These are phyloP conservation scores for Podila verticillata DNA, from an alignment of 192 early-diverging fungal genomes.

Conservation along the genomic window DNA sequence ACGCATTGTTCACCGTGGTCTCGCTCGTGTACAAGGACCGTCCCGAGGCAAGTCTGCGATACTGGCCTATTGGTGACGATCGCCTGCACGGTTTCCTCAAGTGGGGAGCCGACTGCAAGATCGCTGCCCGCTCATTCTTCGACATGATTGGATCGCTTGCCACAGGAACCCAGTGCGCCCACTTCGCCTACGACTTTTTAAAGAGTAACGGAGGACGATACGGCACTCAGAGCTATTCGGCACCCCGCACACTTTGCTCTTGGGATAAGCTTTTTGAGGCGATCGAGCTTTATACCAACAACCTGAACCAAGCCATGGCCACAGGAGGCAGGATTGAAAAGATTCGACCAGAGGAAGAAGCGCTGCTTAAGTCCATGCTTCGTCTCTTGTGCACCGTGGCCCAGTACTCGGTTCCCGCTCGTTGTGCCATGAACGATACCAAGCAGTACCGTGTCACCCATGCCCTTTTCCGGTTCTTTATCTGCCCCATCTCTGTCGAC, in stretches of 20 bases:
- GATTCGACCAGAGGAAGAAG: slow-evolving; percentile 79
- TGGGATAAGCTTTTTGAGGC: slow-evolving; percentile 85
- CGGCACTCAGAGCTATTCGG: slow-evolving; percentile 36
- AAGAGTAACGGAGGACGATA: slow-evolving; percentile 48
- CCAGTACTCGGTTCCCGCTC: slow-evolving; percentile 76
- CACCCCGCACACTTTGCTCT: slow-evolving; percentile 67
- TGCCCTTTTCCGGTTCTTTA: slow-evolving; percentile 84
- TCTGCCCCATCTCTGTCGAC: slow-evolving; percentile 76
- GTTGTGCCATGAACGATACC: slow-evolving; percentile 74
- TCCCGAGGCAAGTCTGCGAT: slow-evolving; percentile 77
- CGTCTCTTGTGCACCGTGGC: slow-evolving; percentile 81
- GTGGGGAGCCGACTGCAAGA: slow-evolving; percentile 69
- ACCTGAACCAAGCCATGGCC: slow-evolving; percentile 56
- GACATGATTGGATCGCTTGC: slow-evolving; percentile 87
- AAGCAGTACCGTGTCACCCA: slow-evolving; percentile 72
- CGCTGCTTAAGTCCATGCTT: slow-evolving; percentile 78
- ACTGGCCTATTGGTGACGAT: slow-evolving; percentile 69
- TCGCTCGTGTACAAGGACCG: slow-evolving; percentile 78
- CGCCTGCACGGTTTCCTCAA: slow-evolving; percentile 69
- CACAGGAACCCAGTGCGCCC: slow-evolving; percentile 72
- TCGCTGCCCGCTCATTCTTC: slow-evolving; percentile 76
- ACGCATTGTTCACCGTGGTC: slow-evolving; percentile 78
- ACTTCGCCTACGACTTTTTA: slow-evolving; percentile 52
- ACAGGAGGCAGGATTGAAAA: slow-evolving; percentile 50
- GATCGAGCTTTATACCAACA: slow-evolving; percentile 71